A percentile compares a stretch with the other conserved stretches of the same genome.
phyloP scores from a whole-genome alignment of 805 yeast species.

The Ogataea corticis region DNA sequence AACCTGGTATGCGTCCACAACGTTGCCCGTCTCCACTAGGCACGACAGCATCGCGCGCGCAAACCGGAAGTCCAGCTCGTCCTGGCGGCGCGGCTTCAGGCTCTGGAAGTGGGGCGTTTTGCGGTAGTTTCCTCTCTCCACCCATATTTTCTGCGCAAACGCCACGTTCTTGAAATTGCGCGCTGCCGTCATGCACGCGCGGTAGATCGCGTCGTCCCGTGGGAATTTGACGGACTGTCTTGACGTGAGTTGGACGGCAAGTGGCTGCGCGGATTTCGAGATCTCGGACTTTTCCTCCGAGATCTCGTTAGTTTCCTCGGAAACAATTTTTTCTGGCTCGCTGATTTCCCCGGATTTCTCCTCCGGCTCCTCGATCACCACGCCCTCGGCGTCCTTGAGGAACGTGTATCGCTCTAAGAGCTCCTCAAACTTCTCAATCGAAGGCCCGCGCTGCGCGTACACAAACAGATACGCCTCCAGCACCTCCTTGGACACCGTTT shows the following conservation, averaged over 20 bases:
- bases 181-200: conserved; percentile 67
- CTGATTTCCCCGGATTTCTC: not conserved
- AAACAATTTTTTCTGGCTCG: not conserved
- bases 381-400: conserved; percentile 28
- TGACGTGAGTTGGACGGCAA: not conserved
- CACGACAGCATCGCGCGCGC: conserved; percentile 69
- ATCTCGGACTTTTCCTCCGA: not conserved
- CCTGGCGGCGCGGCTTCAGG: conserved; percentile 39
- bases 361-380: conserved; percentile 23
- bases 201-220: conserved; percentile 53
- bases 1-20: conserved; percentile 70
- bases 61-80: conserved; percentile 59
- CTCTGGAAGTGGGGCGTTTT: conserved; percentile 50
- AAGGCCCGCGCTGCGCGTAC: conserved; percentile 36
- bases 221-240: conserved; percentile 27
- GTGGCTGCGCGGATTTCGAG: not conserved
- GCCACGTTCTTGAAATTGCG: conserved; percentile 50
- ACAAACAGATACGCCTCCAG: conserved; percentile 56
- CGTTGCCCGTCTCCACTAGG: conserved; percentile 53
- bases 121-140: conserved; percentile 75
- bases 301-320: conserved; percentile 21
- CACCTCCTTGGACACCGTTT: conserved; percentile 41
- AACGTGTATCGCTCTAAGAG: conserved; percentile 39
- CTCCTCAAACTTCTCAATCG: conserved; percentile 36
- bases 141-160: conserved; percentile 71